Conservation (phyloP, 2,329 filamentous ascomycete genomes). For the Aspergillus caelatus region DNA sequence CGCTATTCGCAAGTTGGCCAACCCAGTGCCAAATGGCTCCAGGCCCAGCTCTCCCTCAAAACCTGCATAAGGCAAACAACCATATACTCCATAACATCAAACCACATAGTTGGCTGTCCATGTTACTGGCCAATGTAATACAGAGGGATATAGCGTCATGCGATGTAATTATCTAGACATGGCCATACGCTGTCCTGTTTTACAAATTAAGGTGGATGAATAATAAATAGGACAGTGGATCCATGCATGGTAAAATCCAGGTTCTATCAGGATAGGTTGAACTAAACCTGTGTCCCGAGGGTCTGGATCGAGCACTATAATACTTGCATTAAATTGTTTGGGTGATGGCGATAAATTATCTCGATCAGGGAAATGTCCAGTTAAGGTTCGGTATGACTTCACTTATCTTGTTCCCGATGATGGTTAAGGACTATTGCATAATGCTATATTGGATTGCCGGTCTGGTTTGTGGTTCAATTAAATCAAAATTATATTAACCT, state of each 20-base stretch:
- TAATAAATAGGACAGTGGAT: neutral
- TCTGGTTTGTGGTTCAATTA: neutral
- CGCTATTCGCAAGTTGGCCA: neutral
- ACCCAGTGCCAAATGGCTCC: too few relatives aligned
- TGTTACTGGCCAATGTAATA: neutral
- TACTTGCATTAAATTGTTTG: too few relatives aligned
- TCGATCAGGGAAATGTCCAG: neutral
- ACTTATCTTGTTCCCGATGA: neutral
- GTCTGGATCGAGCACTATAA: neutral
- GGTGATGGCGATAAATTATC: neutral
- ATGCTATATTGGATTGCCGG: neutral
- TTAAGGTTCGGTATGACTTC: neutral
- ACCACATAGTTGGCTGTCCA: too few relatives aligned
- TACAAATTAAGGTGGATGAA: neutral
- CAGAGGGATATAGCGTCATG: neutral
- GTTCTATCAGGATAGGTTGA: neutral
- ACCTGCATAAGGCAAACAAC: neutral
- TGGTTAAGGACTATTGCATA: neutral
- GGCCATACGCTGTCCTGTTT: neutral
- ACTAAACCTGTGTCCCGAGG: neutral
- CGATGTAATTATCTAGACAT: neutral
- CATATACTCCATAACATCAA: neutral
- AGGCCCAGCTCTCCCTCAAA: neutral
- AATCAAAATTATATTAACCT: too few relatives aligned
- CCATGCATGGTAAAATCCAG: neutral